Evolutionary conservation across 805 yeast genomes (phyloP).

Genomic region (Pichia gijzeniarum): DNA sequence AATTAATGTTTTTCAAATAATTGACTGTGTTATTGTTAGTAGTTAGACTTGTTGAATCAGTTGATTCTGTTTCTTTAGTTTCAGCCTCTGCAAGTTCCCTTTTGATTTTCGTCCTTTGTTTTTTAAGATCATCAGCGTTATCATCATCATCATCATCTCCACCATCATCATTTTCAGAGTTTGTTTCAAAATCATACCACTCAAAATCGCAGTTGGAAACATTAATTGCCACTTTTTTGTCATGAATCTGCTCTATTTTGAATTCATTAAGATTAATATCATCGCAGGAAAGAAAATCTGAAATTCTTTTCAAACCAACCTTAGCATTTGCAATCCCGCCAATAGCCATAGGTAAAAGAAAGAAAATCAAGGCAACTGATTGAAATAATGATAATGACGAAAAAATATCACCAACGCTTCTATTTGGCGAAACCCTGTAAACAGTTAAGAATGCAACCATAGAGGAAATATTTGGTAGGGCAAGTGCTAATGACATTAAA

Average conservation of each 20-base stretch:
- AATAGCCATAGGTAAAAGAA: conserved; percentile 34
- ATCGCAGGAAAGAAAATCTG: conserved; percentile 39
- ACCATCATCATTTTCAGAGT: neutral
- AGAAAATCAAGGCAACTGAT: conserved; percentile 38
- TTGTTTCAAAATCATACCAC: conserved; percentile 48
- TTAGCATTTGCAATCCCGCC: conserved; percentile 62
- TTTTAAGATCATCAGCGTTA: too few relatives aligned
- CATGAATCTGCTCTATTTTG: conserved; percentile 16
- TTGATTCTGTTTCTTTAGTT: neutral
- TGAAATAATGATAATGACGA: conserved; percentile 64
- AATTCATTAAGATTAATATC: conserved; percentile 34
- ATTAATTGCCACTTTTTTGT: conserved; percentile 37
- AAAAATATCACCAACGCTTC: conserved; percentile 56
- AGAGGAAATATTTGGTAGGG: conserved; percentile 61
- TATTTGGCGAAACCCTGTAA: conserved; percentile 30
- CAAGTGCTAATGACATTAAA: conserved; percentile 50
- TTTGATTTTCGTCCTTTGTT: too few relatives aligned
- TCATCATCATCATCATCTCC: neutral
- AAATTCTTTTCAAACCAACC: conserved; percentile 54
- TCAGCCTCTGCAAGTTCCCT: neutral
- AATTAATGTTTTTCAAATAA: conserved; percentile 47
- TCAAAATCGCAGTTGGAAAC: conserved; percentile 52
- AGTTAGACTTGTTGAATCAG: neutral
- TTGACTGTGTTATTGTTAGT: conserved; percentile 23
- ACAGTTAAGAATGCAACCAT: conserved; percentile 46